Evolutionary conservation across 2,329 filamentous ascomycete genomes (phyloP), one percentile per base, ranked within the genome.

Genomic region (Fusarium sp.): DNA sequence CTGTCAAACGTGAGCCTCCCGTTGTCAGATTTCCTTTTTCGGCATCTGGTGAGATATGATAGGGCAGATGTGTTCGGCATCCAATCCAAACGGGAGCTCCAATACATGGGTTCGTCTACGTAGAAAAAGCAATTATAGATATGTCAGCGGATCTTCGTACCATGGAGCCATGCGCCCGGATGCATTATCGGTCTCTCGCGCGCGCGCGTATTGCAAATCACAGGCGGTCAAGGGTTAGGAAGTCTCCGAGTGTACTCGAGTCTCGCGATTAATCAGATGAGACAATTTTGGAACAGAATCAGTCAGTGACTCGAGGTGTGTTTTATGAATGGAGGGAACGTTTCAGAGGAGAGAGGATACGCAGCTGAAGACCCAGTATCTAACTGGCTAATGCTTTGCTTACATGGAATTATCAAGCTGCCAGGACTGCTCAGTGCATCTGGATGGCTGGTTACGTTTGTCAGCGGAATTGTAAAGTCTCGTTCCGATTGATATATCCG

Each of bases 181-280:
- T 38, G n/a, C 48, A 44, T 64, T 35, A 44, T 54, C n/a, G 11
- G 54, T 54, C 33, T 61, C 33, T 61, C 19, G 23, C 48, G 63
- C 65, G 65, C 65, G 63, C 63, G 65, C 41, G 65, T 55, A 67
- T 67, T 67, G 63, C 38, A 31, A 67, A 68, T 67, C 56, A 49
- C 15, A 3, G 23, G 27, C 16, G 45, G 51, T 51, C 23, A 41
- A 29, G 33, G 21, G 2, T 31, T 14, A 25, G 14, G 8, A 49
- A 49, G 15, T 49, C 45, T 49, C 15, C 45, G 21, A 49, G 27
- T 49, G 45, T 23, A 23, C 45, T 48, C 27, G 15, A 31, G 45
- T 31, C 46, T 49, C 46, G 21, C 46, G 21, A 23, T 23, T 23
- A 9, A 35, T 31, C 29, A 29, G 9, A 58, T 49, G 29, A 51